phyloP scores from a whole-genome alignment of 805 yeast species.

The Cyberlindnera meyerae region DNA sequence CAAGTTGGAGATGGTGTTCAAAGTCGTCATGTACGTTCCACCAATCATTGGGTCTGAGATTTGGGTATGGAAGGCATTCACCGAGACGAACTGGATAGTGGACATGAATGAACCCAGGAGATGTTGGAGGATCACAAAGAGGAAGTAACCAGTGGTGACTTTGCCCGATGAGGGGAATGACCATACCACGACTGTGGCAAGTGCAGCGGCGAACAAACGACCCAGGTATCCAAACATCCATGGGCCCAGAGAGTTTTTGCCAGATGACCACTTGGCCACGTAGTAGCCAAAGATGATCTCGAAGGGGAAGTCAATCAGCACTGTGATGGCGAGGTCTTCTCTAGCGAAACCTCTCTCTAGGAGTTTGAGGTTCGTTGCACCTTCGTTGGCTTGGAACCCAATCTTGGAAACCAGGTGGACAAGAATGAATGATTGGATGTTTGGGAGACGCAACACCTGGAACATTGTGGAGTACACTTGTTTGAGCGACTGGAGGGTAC shows the following conservation, averaged over 20 bases:
- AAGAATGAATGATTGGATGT: slow-evolving; percentile 67
- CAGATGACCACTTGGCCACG: slow-evolving; percentile 92
- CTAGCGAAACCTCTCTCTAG: slow-evolving; percentile 88
- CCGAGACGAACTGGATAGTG: slow-evolving; percentile 90
- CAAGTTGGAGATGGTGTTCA: slow-evolving; percentile 85
- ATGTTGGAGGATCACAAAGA: slow-evolving; percentile 77
- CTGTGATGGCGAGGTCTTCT: slow-evolving; percentile 91
- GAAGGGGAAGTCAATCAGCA: slow-evolving; percentile 90
- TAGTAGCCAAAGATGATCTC: slow-evolving; percentile 93
- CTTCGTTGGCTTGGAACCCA: slow-evolving; percentile 94
- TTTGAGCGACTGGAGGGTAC: slow-evolving; percentile 30
- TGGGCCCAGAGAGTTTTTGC: slow-evolving; percentile 69
- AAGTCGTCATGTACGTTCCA: slow-evolving; percentile 96
- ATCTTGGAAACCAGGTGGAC: slow-evolving; percentile 78
- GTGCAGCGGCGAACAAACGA: slow-evolving; percentile 63
- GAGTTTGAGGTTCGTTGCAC: slow-evolving; percentile 87
- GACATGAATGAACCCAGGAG: slow-evolving; percentile 85
- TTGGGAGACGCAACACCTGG: slow-evolving; percentile 60
- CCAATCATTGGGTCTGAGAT: slow-evolving; percentile 96
- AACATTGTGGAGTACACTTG: slow-evolving; percentile 63
- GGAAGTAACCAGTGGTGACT: slow-evolving; percentile 51
- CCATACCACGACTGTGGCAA: slow-evolving; percentile 71
- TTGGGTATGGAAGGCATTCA: slow-evolving; percentile 91
- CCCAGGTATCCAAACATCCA: slow-evolving; percentile 90
- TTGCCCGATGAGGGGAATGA: slow-evolving; percentile 56